phyloP scores from a whole-genome alignment of 2,329 filamentous ascomycete species.

The Xylaria sp. region DNA sequence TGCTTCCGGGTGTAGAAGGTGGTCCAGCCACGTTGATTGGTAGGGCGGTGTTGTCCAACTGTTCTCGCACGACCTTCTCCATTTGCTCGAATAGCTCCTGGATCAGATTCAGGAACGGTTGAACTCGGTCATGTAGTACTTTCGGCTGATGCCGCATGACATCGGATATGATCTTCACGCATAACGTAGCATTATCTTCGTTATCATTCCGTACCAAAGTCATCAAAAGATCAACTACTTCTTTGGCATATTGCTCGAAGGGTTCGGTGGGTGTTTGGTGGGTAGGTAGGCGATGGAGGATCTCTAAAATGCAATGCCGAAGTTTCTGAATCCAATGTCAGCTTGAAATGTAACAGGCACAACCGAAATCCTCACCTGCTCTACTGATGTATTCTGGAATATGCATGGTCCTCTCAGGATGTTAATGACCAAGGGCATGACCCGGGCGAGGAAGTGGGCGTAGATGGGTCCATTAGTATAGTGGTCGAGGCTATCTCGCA shows the following conservation, averaged over 20 bases:
- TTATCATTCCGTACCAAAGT: conserved; percentile 90
- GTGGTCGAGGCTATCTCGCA: conserved; percentile 92
- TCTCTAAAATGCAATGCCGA: conserved; percentile 92
- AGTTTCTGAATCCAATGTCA: conserved; percentile 71
- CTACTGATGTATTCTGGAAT: conserved; percentile 88
- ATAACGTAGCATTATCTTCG: conserved; percentile 98
- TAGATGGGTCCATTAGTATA: conserved; percentile 85
- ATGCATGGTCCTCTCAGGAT: conserved; percentile 87
- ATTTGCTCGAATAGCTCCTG: conserved; percentile 96
- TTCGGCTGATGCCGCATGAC: conserved; percentile 93
- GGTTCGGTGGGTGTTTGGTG: conserved; percentile 77
- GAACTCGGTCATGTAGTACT: conserved; percentile 80
- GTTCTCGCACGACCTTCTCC: conserved; percentile 93
- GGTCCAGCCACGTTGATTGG: conserved; percentile 64
- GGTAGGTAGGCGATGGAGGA: conserved; percentile 85
- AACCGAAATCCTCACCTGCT: conserved; percentile 73
- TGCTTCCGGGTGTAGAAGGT: conserved; percentile 74
- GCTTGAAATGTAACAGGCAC: conserved; percentile 16
- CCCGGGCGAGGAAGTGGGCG: conserved; percentile 80
- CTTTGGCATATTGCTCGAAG: conserved; percentile 87
- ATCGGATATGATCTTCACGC: conserved; percentile 98
- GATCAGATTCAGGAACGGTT: conserved; percentile 89
- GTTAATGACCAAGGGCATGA: conserved; percentile 89
- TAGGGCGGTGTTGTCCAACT: conserved; percentile 81
- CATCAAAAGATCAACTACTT: conserved; percentile 92